Evolutionary conservation across 2,329 filamentous ascomycete genomes (phyloP), one percentile per base, ranked within the genome.

Genomic region (Hypoxylon sp.): DNA sequence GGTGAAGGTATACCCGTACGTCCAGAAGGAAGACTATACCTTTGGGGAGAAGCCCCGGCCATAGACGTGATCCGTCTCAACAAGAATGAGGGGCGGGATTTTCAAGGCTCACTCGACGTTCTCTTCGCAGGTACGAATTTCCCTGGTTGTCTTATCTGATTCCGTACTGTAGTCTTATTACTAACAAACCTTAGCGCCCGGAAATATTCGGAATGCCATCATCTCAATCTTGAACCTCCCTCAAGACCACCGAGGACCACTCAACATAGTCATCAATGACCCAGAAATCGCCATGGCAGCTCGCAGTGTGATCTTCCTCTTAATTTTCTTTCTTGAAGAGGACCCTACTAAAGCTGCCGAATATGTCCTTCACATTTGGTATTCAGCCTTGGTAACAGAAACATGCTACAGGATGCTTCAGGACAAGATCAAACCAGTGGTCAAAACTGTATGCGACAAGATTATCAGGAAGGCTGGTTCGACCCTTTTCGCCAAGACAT

Each of bases 41-140:
- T 70, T 10, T 73, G 65, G 72, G 73, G 65, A 22, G 66, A 67
- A 48, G 63, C 63, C 10, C 65, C 66, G 9, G 70, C 68, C 5
- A 24, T 71, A n/a, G 70, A 72, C 11, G 42, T 68, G 9, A 57
- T 70, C 24, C 46, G 55, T 14, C 53, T 70, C 2, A 5, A 6
- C n/a, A 4, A 57, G 0, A 67, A 70, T 26, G 67, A 70, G 35
- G 67, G 67, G 0, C 17, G 9, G 1, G n/a, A 52, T 13, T 67
- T 54, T 22, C 17, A 44, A 24, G 47, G 46, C 3, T 52, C 64
- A 3, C 37, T 70, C 11, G 8, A 52, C 11, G 8, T 67, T 8
- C 57, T 70, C 14, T 70, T 70, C 29, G 64, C 67, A 4, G 64
- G 63, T 63, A 57, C n/a, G 14, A 44, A 44, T 22, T 8, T n/a